Evolutionary conservation across 192 early-diverging fungal species (phyloP), one percentile per base, ranked within the genome.

Genomic region (Neocallimastix lanati): DNA sequence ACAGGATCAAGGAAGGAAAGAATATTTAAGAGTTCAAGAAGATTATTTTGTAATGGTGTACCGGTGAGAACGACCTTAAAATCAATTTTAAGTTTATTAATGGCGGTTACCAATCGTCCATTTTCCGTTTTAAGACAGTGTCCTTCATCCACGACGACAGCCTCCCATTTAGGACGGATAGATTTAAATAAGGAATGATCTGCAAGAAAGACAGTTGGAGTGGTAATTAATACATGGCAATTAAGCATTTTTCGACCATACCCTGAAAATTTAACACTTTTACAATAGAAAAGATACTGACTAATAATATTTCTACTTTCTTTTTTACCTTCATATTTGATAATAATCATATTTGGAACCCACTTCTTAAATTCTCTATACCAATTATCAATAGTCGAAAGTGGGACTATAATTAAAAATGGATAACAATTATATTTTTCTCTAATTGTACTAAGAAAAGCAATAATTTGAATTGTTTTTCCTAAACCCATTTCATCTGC

Each of bases 401-500:
- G 84, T 28, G 88, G 88, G 9, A 87, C 86, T 7, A 90, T 84
- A 30, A 94, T 90, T 28, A 93, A 38, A 78, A 89, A 93, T 3
- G 93, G 93, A 76, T 85, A 89, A 2, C 85, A 80, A 5, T 83
- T 38, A 29, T 88, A 84, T 28, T 88, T 81, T 13, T 84, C 83
- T 77, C 80, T 86, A 9, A 94, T 76, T 1, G 81, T 81, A 5
- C 80, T 82, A 4, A 93, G 78, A 77, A 93, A 89, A 0, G 88
- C 80, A 16, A 94, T 88, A 40, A 92, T 88, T 80, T 94, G 93
- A 28, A 93, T 87, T 13, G 93, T 94, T 82, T 94, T 94, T 38
- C 91, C 92, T 37, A 93, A 78, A 12, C 93, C 93, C 92, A 93
- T 93, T 78, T 93, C 92, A 83, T 93, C 92, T 21, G 93, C 92